Evolutionary conservation across 441 rosid genomes (phyloP).

Genomic region (Breynia disticha): DNA sequence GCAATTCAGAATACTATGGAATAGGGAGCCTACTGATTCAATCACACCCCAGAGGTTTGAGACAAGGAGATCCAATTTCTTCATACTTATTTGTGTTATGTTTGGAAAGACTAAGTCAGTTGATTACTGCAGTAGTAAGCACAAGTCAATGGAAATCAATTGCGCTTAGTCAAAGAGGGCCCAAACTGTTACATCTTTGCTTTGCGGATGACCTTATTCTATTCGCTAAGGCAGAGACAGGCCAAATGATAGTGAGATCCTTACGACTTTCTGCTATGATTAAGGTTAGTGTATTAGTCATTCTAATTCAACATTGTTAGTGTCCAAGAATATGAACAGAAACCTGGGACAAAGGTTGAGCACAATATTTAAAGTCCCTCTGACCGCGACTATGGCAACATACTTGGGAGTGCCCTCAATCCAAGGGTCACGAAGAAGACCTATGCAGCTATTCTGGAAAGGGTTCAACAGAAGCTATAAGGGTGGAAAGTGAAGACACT

Average conservation of each 20-base stretch:
- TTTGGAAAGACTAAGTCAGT: neutral
- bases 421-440: neutral
- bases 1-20: neutral
- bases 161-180: neutral
- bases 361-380: neutral
- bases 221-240: neutral
- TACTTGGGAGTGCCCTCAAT: neutral
- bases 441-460: neutral
- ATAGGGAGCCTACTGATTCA: neutral
- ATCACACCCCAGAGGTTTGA: neutral
- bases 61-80: constrained; percentile 2
- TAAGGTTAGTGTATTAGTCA: neutral
- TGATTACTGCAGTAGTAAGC: too few species aligned
- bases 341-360: too few species aligned
- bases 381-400: neutral
- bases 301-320: neutral
- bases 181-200: too few species aligned
- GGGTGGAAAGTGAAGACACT: neutral
- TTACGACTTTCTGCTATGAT: neutral
- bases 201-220: neutral
- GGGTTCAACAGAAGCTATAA: neutral
- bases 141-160: neutral
- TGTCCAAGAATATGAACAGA: neutral
- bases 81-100: neutral
- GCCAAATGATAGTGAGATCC: neutral